These are phyloP conservation scores for Myxozyma neotropica DNA, from an alignment of 805 yeast species.

Conservation along the genomic window DNA sequence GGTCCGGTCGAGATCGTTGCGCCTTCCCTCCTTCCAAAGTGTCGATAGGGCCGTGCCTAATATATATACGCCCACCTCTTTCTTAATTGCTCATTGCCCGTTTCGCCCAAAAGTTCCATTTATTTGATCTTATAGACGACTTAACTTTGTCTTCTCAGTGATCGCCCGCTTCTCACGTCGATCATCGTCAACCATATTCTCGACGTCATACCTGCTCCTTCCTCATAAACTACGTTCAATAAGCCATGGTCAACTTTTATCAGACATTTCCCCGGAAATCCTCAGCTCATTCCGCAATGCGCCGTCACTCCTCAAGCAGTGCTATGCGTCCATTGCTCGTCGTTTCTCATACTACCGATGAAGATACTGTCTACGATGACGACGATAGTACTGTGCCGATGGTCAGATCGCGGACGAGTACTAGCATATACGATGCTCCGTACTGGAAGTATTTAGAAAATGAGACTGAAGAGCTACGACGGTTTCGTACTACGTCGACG, in stretches of 20 bases:
- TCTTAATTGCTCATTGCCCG: too few species aligned
- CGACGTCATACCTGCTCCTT: background rate
- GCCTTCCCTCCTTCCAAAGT: too few species aligned
- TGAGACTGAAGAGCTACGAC: slow-evolving; percentile 18
- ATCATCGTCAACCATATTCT: background rate
- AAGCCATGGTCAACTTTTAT: slow-evolving; percentile 9
- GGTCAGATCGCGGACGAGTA: slow-evolving; percentile 16
- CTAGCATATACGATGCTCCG: slow-evolving; percentile 15
- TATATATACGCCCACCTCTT: too few species aligned
- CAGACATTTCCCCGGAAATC: slow-evolving; percentile 17
- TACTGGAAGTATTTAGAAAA: slow-evolving; percentile 20
- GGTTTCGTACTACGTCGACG: slow-evolving; percentile 20
- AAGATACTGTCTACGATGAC: slow-evolving; percentile 8
- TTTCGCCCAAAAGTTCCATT: too few species aligned
- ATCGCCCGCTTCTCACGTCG: background rate
- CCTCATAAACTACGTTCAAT: background rate
- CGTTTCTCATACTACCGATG: background rate
- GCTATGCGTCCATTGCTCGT: slow-evolving; percentile 14
- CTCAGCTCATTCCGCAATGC: background rate
- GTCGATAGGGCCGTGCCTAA: too few species aligned
- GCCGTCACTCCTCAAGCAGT: slow-evolving; percentile 19
- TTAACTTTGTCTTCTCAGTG: background rate
- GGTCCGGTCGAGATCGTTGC: too few species aligned
- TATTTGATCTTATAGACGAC: too few species aligned
- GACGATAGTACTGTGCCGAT: slow-evolving; percentile 6